A percentile compares a stretch with the other conserved stretches of the same genome.
phyloP scores from a whole-genome alignment of 257 asterid genomes.

The Lycium barbarum region DNA sequence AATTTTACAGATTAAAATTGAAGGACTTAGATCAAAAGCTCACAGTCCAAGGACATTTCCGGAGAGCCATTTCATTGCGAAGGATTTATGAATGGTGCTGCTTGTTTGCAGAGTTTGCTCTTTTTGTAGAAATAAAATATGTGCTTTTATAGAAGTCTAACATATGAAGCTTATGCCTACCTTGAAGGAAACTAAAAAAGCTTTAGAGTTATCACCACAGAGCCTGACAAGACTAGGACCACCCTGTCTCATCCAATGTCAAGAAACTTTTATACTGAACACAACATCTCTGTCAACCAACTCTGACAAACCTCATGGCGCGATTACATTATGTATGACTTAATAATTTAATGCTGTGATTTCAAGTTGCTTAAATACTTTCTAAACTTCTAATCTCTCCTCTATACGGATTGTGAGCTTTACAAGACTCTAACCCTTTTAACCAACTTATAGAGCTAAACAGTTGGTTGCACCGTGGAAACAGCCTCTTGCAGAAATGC shows the following conservation, averaged over 20 bases:
- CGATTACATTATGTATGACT: too few species aligned
- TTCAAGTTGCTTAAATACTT: slow-evolving; percentile 1
- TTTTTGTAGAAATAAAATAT: background rate
- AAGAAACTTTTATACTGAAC: background rate
- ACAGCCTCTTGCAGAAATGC: too few species aligned
- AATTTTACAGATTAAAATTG: background rate
- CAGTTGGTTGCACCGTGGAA: too few species aligned
- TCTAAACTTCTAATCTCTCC: background rate
- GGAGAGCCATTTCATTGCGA: background rate
- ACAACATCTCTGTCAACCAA: background rate
- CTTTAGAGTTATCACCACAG: background rate
- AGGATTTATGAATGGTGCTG: background rate
- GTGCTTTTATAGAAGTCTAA: background rate
- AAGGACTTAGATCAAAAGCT: background rate
- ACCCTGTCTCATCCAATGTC: background rate
- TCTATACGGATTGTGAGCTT: background rate
- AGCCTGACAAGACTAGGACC: background rate
- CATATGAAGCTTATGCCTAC: background rate
- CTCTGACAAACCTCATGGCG: background rate
- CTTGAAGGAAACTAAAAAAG: background rate
- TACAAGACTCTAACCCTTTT: background rate
- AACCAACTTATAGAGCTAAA: slow-evolving; percentile 11
- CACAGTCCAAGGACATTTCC: background rate
- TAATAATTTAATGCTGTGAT: background rate
- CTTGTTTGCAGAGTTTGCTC: background rate